Base-by-base conservation (phyloP, 2,329 filamentous ascomycete species). In the Metarhizium anisopliae region DNA sequence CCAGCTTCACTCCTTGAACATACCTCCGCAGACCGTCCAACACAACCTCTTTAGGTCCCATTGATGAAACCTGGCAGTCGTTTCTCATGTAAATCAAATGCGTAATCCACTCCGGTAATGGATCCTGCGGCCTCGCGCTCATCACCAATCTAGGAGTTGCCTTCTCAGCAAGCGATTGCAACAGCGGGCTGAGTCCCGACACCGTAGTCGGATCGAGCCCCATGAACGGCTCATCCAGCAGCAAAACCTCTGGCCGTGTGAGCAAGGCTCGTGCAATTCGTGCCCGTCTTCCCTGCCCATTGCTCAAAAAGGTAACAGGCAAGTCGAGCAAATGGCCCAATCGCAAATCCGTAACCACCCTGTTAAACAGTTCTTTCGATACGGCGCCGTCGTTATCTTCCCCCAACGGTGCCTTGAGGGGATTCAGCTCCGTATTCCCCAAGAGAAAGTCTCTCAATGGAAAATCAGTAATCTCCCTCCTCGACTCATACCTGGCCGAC, bases 221-320 rank as follows among this genome's bases (percentile, higher is more conserved):
- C 89, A 96, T 95, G 66, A 96, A 96, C 1, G 94, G 93, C 64
- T 96, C 93, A 71, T 99, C 94, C 2, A 96, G 77, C 53, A 97
- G 77, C 58, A 99, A 67, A 11, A 96, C 79, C 69, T 95, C 88
- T 0, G 94, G 94, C 53, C 80, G 80, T 6, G 78, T 84, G 57
- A 97, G 77, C 52, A 99, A 72, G 0, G 92, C 91, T 63, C 90
- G 89, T 2, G 91, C 94, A 62, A 99, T 96, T 59, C 90, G 83
- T 7, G 93, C 89, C 55, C 94, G 78, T 60, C 93, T 79, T 6
- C 89, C 93, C 71, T 99, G 94, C 0, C 94, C 94, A 70, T 97
- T 96, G 68, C 91, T 96, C 55, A 99, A 73, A 68, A 94, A 95
- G 29, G 89, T 83, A 7, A 97, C 89, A 0, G 93, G 92, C 67